Conservation (phyloP, 2,329 filamentous ascomycete genomes). For the Apiospora marii region DNA sequence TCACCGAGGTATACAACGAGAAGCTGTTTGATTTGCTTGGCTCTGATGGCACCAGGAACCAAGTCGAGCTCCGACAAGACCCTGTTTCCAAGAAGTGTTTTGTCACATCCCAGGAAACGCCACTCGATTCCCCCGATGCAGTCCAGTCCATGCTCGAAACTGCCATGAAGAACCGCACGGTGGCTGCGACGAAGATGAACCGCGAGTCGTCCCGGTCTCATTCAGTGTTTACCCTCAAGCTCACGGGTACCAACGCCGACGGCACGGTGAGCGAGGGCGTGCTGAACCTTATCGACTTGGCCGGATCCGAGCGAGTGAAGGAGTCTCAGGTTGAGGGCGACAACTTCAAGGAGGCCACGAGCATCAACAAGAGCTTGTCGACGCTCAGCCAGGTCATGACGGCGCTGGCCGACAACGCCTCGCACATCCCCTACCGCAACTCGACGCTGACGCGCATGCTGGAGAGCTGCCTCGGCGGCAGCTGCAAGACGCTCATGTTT, state of each 20-base stretch:
- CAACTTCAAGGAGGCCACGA: constrained; percentile 32
- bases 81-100: constrained; percentile 39
- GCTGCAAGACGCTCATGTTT: constrained; percentile 40
- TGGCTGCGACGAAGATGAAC: constrained; percentile 97
- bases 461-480: constrained; percentile 33
- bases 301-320: constrained; percentile 83
- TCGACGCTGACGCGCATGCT: constrained; percentile 36
- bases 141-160: constrained; percentile 82
- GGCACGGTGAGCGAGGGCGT: constrained; percentile 88
- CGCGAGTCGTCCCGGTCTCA: constrained; percentile 93
- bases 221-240: constrained; percentile 93
- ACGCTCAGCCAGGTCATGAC: constrained; percentile 31
- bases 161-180: constrained; percentile 86
- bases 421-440: constrained; percentile 29
- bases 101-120: constrained; percentile 43
- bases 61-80: constrained; percentile 91
- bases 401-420: constrained; percentile 28
- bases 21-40: constrained; percentile 88
- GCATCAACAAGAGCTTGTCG: constrained; percentile 37
- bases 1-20: constrained; percentile 98
- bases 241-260: constrained; percentile 70
- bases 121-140: constrained; percentile 78
- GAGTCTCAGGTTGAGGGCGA: constrained; percentile 31
- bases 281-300: constrained; percentile 93
- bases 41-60: constrained; percentile 74